phyloP scores from a whole-genome alignment of 108 stramenopile species.

The Skeletonema tropicum region DNA sequence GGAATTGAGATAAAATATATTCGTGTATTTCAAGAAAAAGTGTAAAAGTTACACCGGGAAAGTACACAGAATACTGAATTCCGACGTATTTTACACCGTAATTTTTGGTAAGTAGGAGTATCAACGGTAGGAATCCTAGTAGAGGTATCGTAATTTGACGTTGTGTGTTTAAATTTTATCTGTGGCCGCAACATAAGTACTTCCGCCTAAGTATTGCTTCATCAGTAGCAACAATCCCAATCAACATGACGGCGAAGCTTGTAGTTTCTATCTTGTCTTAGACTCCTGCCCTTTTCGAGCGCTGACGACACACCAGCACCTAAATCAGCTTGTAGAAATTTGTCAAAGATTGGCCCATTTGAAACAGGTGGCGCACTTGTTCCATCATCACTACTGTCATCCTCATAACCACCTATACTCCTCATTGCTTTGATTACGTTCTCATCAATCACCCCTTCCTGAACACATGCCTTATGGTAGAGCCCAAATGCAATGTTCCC shows the following conservation, averaged over 20 bases:
- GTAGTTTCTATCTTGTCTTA: conserved; percentile 50
- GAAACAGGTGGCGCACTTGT: conserved; percentile 31
- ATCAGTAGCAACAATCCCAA: conserved; percentile 50
- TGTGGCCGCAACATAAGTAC: background rate
- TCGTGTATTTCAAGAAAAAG: too few species aligned
- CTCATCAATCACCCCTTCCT: conserved; percentile 64
- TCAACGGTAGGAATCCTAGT: too few species aligned
- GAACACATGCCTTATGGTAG: conserved; percentile 57
- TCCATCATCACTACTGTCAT: conserved; percentile 3
- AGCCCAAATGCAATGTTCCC: conserved; percentile 75
- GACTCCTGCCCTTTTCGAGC: conserved; percentile 41
- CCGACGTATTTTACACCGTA: too few species aligned
- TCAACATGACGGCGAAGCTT: conserved; percentile 48
- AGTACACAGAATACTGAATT: too few species aligned
- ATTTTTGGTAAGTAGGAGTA: too few species aligned
- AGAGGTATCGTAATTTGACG: too few species aligned
- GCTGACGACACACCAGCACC: conserved; percentile 30
- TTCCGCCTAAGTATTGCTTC: background rate
- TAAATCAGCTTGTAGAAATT: conserved; percentile 46
- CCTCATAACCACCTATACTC: conserved; percentile 38
- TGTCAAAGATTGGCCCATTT: conserved; percentile 51
- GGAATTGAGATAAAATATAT: too few species aligned
- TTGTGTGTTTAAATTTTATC: too few species aligned
- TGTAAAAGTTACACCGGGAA: too few species aligned
- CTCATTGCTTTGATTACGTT: conserved; percentile 54